phyloP scores from a whole-genome alignment of 805 yeast genomes.

The Kodamaea kakaduensis region DNA sequence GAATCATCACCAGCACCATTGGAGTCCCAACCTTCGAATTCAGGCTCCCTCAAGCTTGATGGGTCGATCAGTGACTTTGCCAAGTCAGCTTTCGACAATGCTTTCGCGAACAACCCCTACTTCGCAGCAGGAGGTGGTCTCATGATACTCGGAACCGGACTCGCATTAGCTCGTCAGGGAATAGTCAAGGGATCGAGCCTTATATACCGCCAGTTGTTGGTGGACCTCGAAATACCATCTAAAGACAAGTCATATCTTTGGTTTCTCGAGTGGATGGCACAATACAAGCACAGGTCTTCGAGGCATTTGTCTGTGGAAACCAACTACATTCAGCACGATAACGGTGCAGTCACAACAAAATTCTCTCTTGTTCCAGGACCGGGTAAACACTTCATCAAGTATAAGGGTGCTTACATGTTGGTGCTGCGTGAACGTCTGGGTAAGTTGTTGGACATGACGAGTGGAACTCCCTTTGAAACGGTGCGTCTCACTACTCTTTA shows the following conservation, averaged over 20 bases:
- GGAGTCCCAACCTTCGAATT: conserved; percentile 22
- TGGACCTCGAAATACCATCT: conserved; percentile 88
- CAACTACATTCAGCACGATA: conserved; percentile 79
- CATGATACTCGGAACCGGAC: conserved; percentile 88
- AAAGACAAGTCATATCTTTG: conserved; percentile 91
- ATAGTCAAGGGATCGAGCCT: conserved; percentile 59
- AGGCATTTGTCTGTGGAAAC: conserved; percentile 92
- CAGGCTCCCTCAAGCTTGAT: too few relatives aligned
- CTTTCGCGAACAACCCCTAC: conserved; percentile 61
- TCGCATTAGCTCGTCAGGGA: conserved; percentile 75
- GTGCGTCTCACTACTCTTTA: conserved; percentile 89
- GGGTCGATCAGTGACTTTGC: background rate
- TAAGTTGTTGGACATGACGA: conserved; percentile 79
- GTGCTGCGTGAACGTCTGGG: conserved; percentile 90
- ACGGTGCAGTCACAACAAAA: conserved; percentile 83
- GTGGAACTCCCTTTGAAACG: conserved; percentile 94
- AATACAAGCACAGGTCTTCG: conserved; percentile 66
- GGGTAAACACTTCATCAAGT: conserved; percentile 83
- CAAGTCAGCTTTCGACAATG: conserved; percentile 5
- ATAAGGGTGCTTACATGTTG: conserved; percentile 82
- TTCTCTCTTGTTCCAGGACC: conserved; percentile 96
- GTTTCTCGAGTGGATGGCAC: conserved; percentile 96
- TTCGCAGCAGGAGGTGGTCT: conserved; percentile 98
- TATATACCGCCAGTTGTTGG: conserved; percentile 76
- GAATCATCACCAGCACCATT: conserved; percentile 1